Base-by-base conservation (phyloP, 2,329 filamentous ascomycete species). In the Talaromyces sp. region DNA sequence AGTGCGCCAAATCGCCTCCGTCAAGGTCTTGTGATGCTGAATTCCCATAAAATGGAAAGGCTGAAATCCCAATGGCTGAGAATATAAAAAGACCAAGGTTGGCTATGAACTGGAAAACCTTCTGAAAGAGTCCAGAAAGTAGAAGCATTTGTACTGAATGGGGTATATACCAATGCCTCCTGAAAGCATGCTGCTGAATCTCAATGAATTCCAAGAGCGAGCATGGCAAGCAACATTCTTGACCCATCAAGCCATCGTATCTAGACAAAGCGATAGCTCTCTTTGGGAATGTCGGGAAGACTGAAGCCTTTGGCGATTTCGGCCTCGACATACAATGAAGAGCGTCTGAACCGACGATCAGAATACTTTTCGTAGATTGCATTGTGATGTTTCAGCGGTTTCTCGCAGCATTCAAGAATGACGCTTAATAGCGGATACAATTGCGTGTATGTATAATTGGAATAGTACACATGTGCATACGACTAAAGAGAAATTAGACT, bases 351-450 rank as follows among this genome's bases (percentile, higher is more conserved):
- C 57, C 90, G 86, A 71, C 88, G 89, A 73, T 95, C 90, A 41
- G 85, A 83, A 77, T 97, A 99, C 77, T 99, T 99, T 59, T 96
- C 91, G 71, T 85, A 97, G 48, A 99, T 88, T 8, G 92, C 91
- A 29, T 81, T 77, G 72, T 99, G 94, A 72, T 99, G 94, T 69
- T 88, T 87, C 64, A 83, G 82, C 7, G 92, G 89, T 59, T 87
- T 83, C 62, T 91, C 87, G 76, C 92, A 96, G 79, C 93, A 97
- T 67, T 96, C 91, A 55, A 95, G 79, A 65, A 99, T 87, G 73
- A 90, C 87, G 14, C 81, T 80, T 53, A 97, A 83, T 41, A 97
- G 79, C 1, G 88, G 87, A 69, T 87, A 87, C 59, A 99, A 81
- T 75, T 99, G 94, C 52, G 80, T 78, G 78, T 89, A 92, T 1